phyloP scores from a whole-genome alignment of 164 flowering plant genomes.

The Stephania japonica region DNA sequence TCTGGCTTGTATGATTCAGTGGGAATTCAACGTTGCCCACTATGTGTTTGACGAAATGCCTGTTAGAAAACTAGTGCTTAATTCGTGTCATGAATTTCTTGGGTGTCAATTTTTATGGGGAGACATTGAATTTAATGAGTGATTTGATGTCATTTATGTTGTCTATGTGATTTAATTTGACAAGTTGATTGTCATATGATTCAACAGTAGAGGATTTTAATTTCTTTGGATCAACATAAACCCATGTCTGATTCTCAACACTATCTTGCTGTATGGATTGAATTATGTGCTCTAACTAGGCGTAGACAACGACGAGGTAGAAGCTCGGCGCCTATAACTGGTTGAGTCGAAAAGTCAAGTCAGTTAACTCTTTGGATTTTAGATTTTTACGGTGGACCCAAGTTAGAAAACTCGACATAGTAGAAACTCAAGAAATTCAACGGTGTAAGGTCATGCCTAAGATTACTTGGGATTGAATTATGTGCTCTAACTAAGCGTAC shows the following conservation, averaged over 20 bases:
- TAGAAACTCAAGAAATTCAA: too few species aligned
- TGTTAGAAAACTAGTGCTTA: neutral
- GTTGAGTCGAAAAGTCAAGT: too few species aligned
- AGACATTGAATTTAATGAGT: neutral
- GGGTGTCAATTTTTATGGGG: too few species aligned
- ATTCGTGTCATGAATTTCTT: neutral
- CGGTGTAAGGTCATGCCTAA: too few species aligned
- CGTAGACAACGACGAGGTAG: neutral
- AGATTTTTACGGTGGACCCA: too few species aligned
- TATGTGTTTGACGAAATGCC: neutral
- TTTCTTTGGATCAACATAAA: neutral
- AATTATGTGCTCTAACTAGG: neutral
- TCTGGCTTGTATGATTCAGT: neutral
- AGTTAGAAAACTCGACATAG: too few species aligned
- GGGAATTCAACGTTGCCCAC: neutral
- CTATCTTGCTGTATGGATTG: neutral
- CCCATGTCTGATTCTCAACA: neutral
- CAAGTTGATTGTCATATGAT: neutral
- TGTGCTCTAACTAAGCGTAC: neutral
- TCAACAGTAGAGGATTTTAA: neutral
- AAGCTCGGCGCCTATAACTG: too few species aligned
- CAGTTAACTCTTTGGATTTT: too few species aligned
- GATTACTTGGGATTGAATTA: neutral
- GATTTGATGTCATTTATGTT: neutral
- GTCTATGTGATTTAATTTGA: neutral